A percentile compares a stretch with the other conserved stretches of the same genome.
These are phyloP conservation scores for Botryobasidium botryosum DNA, from an alignment of 768 basidiomycete genomes.

Conservation along the genomic window DNA sequence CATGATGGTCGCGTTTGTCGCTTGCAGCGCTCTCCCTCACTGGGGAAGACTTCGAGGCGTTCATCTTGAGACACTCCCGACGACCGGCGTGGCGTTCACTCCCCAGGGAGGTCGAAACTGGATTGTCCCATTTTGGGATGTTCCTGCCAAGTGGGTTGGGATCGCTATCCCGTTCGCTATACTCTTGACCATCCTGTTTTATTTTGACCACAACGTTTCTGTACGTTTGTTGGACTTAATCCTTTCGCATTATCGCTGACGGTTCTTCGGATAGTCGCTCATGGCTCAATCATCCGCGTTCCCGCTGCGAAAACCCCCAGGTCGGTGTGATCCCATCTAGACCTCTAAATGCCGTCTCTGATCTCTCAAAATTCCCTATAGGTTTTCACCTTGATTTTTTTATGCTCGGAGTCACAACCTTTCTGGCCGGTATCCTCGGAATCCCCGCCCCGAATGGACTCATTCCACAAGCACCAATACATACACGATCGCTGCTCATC, in stretches of 20 bases:
- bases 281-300: conserved; percentile 86
- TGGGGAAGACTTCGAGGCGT: conserved; percentile 80
- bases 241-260: background rate
- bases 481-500: conserved; percentile 65
- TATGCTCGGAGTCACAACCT: conserved; percentile 76
- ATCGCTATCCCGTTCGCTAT: conserved; percentile 81
- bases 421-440: conserved; percentile 74
- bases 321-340: conserved; percentile 23
- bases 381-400: conserved; percentile 84
- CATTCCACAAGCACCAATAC: conserved; percentile 55
- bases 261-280: conserved; percentile 37
- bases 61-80: conserved; percentile 36
- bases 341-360: conserved; percentile 4
- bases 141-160: conserved; percentile 77
- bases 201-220: conserved; percentile 90
- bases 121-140: conserved; percentile 79
- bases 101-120: conserved; percentile 58
- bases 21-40: conserved; percentile 60
- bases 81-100: conserved; percentile 49
- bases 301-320: conserved; percentile 75
- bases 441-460: conserved; percentile 65
- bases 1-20: conserved; percentile 29
- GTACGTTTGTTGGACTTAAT: conserved; percentile 27
- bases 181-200: conserved; percentile 79
- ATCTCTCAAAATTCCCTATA: background rate